phyloP scores from a whole-genome alignment of 2,329 filamentous ascomycete species.

The Calonectria pseudoreteaudii region DNA sequence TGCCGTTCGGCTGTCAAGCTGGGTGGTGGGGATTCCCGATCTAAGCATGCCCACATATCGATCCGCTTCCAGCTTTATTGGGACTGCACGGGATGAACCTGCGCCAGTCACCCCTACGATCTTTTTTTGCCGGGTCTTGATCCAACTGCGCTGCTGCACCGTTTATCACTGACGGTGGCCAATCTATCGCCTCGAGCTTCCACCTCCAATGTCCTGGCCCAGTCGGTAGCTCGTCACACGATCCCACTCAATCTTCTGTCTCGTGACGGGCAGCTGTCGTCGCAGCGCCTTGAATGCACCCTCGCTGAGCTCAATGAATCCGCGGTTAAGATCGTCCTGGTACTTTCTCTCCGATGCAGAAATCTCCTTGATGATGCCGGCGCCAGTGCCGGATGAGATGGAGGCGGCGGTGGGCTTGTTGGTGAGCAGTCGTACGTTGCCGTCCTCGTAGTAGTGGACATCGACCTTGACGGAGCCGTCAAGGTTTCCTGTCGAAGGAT shows the following conservation, averaged over 20 bases:
- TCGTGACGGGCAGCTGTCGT: slow-evolving; percentile 92
- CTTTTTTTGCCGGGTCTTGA: background rate
- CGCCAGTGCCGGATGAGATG: slow-evolving; percentile 71
- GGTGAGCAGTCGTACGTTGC: slow-evolving; percentile 94
- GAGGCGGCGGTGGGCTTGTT: slow-evolving; percentile 77
- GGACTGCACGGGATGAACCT: slow-evolving; percentile 11
- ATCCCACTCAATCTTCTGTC: slow-evolving; percentile 99
- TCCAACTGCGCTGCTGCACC: background rate
- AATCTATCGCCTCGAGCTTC: slow-evolving; percentile 59
- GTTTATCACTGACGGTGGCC: background rate
- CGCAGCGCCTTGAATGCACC: slow-evolving; percentile 94
- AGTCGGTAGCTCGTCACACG: slow-evolving; percentile 94
- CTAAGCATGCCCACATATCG: slow-evolving; percentile 14
- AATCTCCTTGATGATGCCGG: slow-evolving; percentile 82
- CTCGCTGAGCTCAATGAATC: slow-evolving; percentile 89
- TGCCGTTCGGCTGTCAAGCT: slow-evolving; percentile 7
- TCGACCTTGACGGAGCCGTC: slow-evolving; percentile 90
- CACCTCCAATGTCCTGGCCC: slow-evolving; percentile 82
- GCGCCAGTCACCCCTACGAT: background rate
- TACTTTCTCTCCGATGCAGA: slow-evolving; percentile 88
- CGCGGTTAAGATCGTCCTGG: slow-evolving; percentile 94
- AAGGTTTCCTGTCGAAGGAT: slow-evolving; percentile 75
- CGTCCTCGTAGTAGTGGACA: slow-evolving; percentile 99
- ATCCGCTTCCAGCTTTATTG: slow-evolving; percentile 20
- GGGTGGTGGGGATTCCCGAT: slow-evolving; percentile 13